Evolutionary conservation across 306 rosid genomes (phyloP).

Genomic region (Malus asiatica): DNA sequence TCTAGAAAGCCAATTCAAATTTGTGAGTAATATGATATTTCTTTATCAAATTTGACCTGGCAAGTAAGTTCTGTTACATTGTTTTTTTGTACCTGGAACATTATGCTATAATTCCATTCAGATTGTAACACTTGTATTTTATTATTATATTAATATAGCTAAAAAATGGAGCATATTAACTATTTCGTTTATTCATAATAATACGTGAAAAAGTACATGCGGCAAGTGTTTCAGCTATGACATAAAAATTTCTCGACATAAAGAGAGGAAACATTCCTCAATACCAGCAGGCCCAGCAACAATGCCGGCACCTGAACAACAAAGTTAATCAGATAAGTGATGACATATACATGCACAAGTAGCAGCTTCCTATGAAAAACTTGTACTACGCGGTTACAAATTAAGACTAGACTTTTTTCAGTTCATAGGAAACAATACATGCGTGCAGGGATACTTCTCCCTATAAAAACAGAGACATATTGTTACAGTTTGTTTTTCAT

Average conservation of each 20-base stretch:
- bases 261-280: not conserved
- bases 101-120: too few species aligned
- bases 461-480: not conserved
- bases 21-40: not conserved
- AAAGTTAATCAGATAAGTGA: not conserved
- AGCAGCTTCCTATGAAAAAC: not conserved
- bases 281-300: not conserved
- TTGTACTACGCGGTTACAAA: not conserved
- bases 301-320: not conserved
- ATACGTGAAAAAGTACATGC: too few species aligned
- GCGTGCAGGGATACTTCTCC: not conserved
- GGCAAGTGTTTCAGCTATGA: not conserved
- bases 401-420: conserved; percentile 2
- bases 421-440: not conserved
- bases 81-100: not conserved
- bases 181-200: too few species aligned
- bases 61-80: not conserved
- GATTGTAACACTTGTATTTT: not conserved
- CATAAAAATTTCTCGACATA: not conserved
- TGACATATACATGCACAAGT: not conserved
- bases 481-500: not conserved
- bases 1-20: not conserved
- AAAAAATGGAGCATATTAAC: too few species aligned
- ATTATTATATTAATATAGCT: not conserved
- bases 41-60: not conserved